Base-by-base conservation (phyloP, 2,329 filamentous ascomycete genomes). In the Trichoderma polysporum region DNA sequence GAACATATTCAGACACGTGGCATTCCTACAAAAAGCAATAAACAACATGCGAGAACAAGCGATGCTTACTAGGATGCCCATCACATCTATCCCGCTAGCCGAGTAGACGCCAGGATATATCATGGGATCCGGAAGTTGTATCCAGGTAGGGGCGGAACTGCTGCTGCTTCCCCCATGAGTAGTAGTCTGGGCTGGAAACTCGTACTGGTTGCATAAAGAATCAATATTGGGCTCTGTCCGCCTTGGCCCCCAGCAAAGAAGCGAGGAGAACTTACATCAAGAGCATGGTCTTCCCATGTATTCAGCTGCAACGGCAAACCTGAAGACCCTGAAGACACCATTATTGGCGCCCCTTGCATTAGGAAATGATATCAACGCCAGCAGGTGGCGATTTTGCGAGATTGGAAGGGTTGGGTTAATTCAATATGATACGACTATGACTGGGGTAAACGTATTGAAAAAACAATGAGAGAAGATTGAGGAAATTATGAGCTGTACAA, bases 51-150 rank as follows among this genome's bases (percentile, higher is more conserved):
- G n/a, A 29, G 19, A 61, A 47, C 15, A 54, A 45, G 58, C 37
- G 37, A 45, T 31, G 74, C 83, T 68, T 74, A 88, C 85, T 68
- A 88, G 75, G 66, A 88, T 83, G 37, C 72, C 77, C 81, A 88
- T 81, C 50, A 88, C 80, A 71, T 88, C 84, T 59, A 85, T 81
- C 2, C 85, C 85, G 53, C 81, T 86, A 4, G 80, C 79, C 4
- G 84, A 80, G 69, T 88, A 88, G 1, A 88, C 75, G 7, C 84
- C 85, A 0, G 84, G 84, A 65, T 83, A 87, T 68, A 88, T 85
- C 67, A 86, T 74, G 45, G 83, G 75, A 71, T 87, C 83, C 54
- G 74, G 72, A 49, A 75, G 69, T 37, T 69, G 70, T 47, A 73
- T 71, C 74, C 76, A 75, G 31, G 70, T 47, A 3, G 62, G 19